A percentile compares a stretch with the other conserved stretches of the same genome.
These are phyloP conservation scores for Beauveria varroae DNA, from an alignment of 2,329 filamentous ascomycete species.

Conservation along the genomic window DNA sequence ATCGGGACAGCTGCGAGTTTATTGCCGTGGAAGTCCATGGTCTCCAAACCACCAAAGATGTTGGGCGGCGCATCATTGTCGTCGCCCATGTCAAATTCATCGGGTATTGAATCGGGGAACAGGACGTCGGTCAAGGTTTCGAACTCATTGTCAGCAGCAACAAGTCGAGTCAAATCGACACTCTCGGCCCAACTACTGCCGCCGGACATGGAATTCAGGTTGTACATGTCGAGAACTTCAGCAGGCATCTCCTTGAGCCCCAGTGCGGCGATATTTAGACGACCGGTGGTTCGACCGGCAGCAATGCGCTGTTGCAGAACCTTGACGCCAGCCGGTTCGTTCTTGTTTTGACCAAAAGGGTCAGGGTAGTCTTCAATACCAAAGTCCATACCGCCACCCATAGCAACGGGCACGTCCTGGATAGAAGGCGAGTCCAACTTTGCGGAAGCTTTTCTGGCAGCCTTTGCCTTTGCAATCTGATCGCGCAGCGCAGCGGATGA, in stretches of 20 bases:
- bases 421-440: not conserved
- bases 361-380: conserved; percentile 45
- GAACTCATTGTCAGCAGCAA: conserved; percentile 86
- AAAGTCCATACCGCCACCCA: conserved; percentile 39
- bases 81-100: conserved; percentile 41
- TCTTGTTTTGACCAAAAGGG: conserved; percentile 62
- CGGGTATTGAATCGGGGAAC: conserved; percentile 66
- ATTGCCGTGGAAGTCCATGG: conserved; percentile 82
- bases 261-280: conserved; percentile 83
- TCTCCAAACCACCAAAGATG: conserved; percentile 76
- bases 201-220: conserved; percentile 56
- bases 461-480: conserved; percentile 88
- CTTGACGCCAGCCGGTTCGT: conserved; percentile 52
- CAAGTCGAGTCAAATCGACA: conserved; percentile 76
- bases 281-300: conserved; percentile 66
- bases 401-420: conserved; percentile 34
- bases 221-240: conserved; percentile 88
- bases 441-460: conserved; percentile 56
- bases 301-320: conserved; percentile 67
- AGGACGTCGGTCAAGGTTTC: conserved; percentile 62
- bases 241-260: conserved; percentile 69
- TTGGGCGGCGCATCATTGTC: conserved; percentile 61
- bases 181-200: conserved; percentile 80
- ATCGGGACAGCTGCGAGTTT: conserved; percentile 62
- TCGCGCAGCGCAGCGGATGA: conserved; percentile 78